These are phyloP conservation scores for Cenchrus americanus DNA, from an alignment of 176 grass and related monocot species.

Conservation along the genomic window DNA sequence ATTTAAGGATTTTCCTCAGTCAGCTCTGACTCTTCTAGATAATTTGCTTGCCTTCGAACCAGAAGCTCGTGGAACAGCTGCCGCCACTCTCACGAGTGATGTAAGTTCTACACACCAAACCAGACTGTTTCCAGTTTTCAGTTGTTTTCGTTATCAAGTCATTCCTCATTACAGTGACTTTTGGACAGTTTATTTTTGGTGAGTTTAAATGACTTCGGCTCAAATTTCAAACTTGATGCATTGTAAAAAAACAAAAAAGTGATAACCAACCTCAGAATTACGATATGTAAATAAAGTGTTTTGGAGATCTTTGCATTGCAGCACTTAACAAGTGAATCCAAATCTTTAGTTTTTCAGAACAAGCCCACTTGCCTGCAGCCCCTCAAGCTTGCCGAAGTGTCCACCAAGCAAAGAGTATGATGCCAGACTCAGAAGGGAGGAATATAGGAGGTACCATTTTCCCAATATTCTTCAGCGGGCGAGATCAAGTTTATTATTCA, in stretches of 20 bases:
- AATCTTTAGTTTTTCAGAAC: conserved; percentile 76
- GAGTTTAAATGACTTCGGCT: not conserved
- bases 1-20: conserved; percentile 71
- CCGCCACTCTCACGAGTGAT: conserved; percentile 60
- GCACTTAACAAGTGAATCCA: conserved; percentile 21
- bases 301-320: not conserved
- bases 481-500: not conserved
- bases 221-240: not conserved
- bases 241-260: not conserved
- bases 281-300: not conserved
- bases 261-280: no score
- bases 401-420: conserved; percentile 93
- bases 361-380: conserved; percentile 68
- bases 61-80: conserved; percentile 72
- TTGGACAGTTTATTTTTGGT: not conserved
- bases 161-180: not conserved
- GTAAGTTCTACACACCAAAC: conserved; percentile 48
- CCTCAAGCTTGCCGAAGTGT: conserved; percentile 73
- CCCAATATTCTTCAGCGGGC: not conserved
- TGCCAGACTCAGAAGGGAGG: conserved; percentile 56
- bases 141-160: not conserved
- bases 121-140: not conserved
- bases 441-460: conserved; percentile 52
- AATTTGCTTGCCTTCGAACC: conserved; percentile 81
- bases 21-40: conserved; percentile 69